Base-by-base conservation (phyloP, 2,329 filamentous ascomycete genomes). In the Fusarium goolgardi region DNA sequence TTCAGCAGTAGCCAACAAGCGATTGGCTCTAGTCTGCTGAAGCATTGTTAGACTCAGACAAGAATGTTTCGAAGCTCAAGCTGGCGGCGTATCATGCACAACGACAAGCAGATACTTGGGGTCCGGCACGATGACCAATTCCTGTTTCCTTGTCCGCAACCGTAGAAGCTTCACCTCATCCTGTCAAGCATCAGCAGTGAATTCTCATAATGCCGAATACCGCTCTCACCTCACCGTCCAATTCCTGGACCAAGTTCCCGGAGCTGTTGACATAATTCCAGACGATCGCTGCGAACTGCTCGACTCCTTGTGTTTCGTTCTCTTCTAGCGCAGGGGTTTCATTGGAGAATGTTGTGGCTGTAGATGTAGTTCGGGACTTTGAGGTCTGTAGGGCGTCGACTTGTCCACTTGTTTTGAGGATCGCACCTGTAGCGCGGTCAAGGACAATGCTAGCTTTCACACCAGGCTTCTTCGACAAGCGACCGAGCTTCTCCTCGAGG, bases 41-140 rank as follows among this genome's bases (percentile, higher is more conserved):
- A 57, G 53, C 54, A 63, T 64, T 59, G 63, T 61, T 65, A 69
- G 67, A 59, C 51, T 59, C 51, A 21, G 35, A 56, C 51, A 39
- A 45, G 43, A 52, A 34, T 44, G 34, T 31, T 64, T 78, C 79
- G 45, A 45, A 63, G 51, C 54, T 70, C 71, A 91, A 73, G 88
- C 89, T 11, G 88, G 85, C 39, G 91, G 90, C n/a, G 91, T 93
- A 76, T 94, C 92, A 79, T 95, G 92, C 57, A 95, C 86, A 37
- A 94, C 90, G 55, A 94, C 88, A 37, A 95, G 84, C 46, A 96
- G 82, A 78, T 92, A 96, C 75, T 92, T 94, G 40, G 86, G 75
- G 77, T 95, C 92, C 77, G 91, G 92, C 21, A 95, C 90, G 74
- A 96, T 92, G 61, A 96, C 90, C 65, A 96, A 81, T 78, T 96